Base-by-base conservation (phyloP, 2,329 filamentous ascomycete species). In the Phialophora chinensis region DNA sequence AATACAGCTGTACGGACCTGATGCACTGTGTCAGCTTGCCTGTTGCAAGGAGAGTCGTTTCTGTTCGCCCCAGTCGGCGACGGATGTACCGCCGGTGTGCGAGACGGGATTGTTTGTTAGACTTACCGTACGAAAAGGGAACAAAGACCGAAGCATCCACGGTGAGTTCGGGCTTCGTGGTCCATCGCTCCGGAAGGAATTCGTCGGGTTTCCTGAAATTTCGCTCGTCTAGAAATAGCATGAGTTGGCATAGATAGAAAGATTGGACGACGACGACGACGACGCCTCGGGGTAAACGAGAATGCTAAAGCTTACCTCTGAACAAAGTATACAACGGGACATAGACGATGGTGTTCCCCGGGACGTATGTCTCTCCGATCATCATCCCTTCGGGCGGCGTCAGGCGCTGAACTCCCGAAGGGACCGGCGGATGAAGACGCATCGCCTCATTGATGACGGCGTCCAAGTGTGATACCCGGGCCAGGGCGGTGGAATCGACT, bases 181-280 rank as follows among this genome's bases (percentile, higher is more conserved):
- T 78, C 78, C 79, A 80, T 38, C 79, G 71, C 53, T 80, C 77
- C 2, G 79, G 79, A 5, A 80, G 72, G 49, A 79, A 80, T 25
- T 77, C 74, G 0, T 67, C 62, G 23, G 65, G 65, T 55, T 25
- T 55, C 17, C 3, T 38, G 47, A 64, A 67, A 49, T 52, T 29
- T 50, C 77, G 74, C 1, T 78, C 73, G 59, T 85, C 82, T 65
- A 23, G 11, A 7, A 53, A 11, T 1, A 62, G 47, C 8, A 31
- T 59, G 17, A 47, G 56, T 44, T 7, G 12, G 38, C 4, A 59
- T 38, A 2, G 31, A 31, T 2, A 31, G 31, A 31, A 31, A 31
- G 29, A 7, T 29, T 29, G 27, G 29, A 31, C 29, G 29, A 31
- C 29, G 27, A 29, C 27, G 29, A 31, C 29, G 29, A 31, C 29